phyloP scores from a whole-genome alignment of 2,329 filamentous ascomycete genomes.

The Colletotrichum cordylinicola region DNA sequence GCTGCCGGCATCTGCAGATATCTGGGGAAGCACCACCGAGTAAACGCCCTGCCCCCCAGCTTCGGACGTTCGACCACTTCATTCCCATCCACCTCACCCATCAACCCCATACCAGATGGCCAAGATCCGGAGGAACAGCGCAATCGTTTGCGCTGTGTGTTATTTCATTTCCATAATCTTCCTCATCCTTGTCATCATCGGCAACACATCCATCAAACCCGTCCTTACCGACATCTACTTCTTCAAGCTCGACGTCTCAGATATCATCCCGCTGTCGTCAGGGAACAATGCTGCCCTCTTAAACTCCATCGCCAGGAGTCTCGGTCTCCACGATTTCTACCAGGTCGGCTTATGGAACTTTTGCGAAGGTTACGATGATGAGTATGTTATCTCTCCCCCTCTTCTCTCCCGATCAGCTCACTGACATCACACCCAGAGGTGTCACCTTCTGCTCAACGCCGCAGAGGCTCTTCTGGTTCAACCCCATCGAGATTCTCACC shows the following conservation, averaged over 20 bases:
- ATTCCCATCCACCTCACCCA: neutral
- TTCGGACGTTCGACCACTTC: neutral
- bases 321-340: conserved; percentile 94
- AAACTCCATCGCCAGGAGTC: conserved; percentile 84
- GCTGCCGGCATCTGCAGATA: neutral
- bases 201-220: conserved; percentile 68
- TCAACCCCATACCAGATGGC: conserved; percentile 33
- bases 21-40: neutral
- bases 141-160: conserved; percentile 68
- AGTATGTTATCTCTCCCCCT: conserved; percentile 42
- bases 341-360: conserved; percentile 91
- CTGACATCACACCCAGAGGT: conserved; percentile 60
- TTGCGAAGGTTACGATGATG: conserved; percentile 82
- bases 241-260: conserved; percentile 80
- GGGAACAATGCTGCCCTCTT: conserved; percentile 74
- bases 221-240: conserved; percentile 79
- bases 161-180: conserved; percentile 81
- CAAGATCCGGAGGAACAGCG: conserved; percentile 63
- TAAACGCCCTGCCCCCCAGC: neutral
- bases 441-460: conserved; percentile 79
- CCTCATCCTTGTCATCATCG: conserved; percentile 79
- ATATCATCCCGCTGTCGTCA: conserved; percentile 81
- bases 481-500: conserved; percentile 82
- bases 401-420: conserved; percentile 24
- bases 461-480: conserved; percentile 82